phyloP scores from a whole-genome alignment of 1,139 yeast genomes.

The Kodamaea suecica region DNA sequence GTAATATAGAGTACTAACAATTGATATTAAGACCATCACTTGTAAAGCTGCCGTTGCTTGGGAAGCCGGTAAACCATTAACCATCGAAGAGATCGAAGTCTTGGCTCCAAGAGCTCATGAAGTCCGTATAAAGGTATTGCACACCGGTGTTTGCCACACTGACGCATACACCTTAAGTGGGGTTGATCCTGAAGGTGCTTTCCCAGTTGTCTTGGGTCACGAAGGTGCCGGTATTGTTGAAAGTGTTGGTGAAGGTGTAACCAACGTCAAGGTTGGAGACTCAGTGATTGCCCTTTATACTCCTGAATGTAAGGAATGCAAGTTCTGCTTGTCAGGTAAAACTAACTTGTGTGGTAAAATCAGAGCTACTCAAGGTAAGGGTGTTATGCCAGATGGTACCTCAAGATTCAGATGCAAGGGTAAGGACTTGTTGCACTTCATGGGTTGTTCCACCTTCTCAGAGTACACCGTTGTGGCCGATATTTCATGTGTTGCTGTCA shows the following conservation, averaged over 20 bases:
- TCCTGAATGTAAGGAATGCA: conserved; percentile 94
- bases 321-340: conserved; percentile 92
- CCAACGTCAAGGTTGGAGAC: conserved; percentile 83
- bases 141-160: conserved; percentile 97
- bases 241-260: conserved; percentile 88
- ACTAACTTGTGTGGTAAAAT: conserved; percentile 91
- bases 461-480: conserved; percentile 98
- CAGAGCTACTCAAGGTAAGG: conserved; percentile 88
- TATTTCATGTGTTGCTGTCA: conserved; percentile 92
- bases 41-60: conserved; percentile 98
- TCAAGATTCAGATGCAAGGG: conserved; percentile 84
- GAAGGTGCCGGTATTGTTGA: conserved; percentile 98
- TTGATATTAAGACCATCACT: conserved; percentile 55
- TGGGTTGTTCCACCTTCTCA: conserved; percentile 97
- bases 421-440: conserved; percentile 78
- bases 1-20: conserved; percentile 1
- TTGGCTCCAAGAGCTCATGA: conserved; percentile 95
- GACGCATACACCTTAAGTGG: conserved; percentile 97
- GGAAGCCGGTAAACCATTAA: conserved; percentile 86
- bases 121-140: conserved; percentile 81
- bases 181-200: conserved; percentile 92
- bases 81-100: conserved; percentile 85
- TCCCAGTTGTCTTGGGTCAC: conserved; percentile 90
- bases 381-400: conserved; percentile 96
- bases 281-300: conserved; percentile 90